Base-by-base conservation (phyloP, 345 rosid species). In the Dipteronia dyeriana region DNA sequence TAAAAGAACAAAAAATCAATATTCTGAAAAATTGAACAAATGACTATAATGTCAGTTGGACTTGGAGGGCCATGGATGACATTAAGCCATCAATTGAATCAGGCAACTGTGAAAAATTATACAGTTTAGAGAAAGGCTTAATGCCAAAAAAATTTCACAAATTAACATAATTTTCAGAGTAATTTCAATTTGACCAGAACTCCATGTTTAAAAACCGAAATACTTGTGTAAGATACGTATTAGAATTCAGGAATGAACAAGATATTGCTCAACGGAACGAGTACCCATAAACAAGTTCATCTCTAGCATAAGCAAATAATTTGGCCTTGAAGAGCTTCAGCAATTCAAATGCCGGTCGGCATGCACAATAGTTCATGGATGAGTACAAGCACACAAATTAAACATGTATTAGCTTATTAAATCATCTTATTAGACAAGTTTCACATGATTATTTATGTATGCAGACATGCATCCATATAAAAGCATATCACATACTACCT, bases 401-500 rank as follows among this genome's bases (percentile, higher is more conserved):
- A 13, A 3, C 5, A 49, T 13, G 16, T 14, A 49, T 49, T 49
- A 49, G 54, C 54, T 49, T 49, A 49, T 49, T 41, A 49, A 49
- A 49, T 49, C 19, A 49, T 49, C 54, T 49, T 49, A 11, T 49
- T 13, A 49, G 54, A 13, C 0, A 49, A 56, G 61, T 56, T 56
- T 8, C 23, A 5, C n/a, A 19, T 56, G 23, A n/a, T 20, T 56
- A 56, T 56, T 56, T 17, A 20, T 56, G 61, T 20, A 39, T 19
- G 13, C 23, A 66, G 22, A 66, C 22, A 39, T 17, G 70, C 25
- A 66, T 39, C 7, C 0, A 16, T 38, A 8, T 9, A 38, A 66
- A 69, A 22, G 6, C 45, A 26, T 49, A 20, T 34, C 29, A 66
- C 6, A 38, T 43, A 47, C 39, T 79, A 96, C 99, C 97, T 92